A percentile compares a stretch with the other conserved stretches of the same genome.
phyloP scores from a whole-genome alignment of 1,284 basidiomycete genomes.

The Trichosporon sp. region DNA sequence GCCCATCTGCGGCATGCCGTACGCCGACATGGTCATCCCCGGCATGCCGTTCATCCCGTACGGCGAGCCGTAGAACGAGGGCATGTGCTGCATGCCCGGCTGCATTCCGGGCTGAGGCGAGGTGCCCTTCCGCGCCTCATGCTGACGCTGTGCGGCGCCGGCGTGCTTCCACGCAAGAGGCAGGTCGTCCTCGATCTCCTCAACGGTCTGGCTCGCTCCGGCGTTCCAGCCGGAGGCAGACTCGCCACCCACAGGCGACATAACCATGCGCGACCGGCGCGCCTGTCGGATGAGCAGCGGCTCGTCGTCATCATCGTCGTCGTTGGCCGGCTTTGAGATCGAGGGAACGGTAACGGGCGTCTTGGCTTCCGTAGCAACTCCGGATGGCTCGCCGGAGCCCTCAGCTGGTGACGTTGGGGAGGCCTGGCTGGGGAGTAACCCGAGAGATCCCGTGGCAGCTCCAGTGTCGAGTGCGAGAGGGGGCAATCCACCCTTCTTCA shows the following conservation, averaged over 20 bases:
- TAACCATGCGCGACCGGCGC: neutral
- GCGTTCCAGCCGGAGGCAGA: neutral
- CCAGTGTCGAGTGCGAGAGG: neutral
- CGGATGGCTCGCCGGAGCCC: neutral
- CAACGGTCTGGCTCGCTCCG: constrained; percentile 19
- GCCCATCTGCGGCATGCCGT: constrained; percentile 20
- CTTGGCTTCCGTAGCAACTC: neutral
- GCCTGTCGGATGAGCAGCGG: constrained; percentile 35
- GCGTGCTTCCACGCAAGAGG: constrained; percentile 49
- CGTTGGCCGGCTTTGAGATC: constrained; percentile 1
- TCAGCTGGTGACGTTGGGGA: neutral
- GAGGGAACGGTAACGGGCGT: neutral
- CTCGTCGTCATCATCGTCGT: constrained; percentile 37
- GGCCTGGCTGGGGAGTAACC: constrained; percentile 7
- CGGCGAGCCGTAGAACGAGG: constrained; percentile 26
- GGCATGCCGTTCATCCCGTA: constrained; percentile 21
- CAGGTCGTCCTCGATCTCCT: constrained; percentile 49
- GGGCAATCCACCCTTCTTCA: constrained; percentile 23
- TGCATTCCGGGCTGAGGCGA: neutral
- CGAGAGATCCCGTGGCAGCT: constrained; percentile 28
- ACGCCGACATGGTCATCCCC: constrained; percentile 11
- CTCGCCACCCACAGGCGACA: neutral
- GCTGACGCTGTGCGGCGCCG: constrained; percentile 32
- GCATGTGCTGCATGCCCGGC: constrained; percentile 17
- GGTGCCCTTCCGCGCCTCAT: neutral